phyloP scores from a whole-genome alignment of 2,329 filamentous ascomycete genomes.

The Cladophialophora chaetospira region DNA sequence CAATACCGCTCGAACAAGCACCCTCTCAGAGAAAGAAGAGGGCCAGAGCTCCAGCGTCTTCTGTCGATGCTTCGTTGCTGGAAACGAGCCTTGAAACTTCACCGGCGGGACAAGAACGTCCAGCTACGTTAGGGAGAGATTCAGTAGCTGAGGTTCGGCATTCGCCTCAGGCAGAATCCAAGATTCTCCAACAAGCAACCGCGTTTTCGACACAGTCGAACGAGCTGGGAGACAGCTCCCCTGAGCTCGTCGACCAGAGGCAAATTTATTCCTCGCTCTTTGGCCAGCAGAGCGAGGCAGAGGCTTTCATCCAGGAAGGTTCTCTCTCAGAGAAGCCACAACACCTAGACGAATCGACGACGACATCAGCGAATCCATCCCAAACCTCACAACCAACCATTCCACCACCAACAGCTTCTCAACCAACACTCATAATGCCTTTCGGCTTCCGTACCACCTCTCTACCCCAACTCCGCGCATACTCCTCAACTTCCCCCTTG shows the following conservation, averaged over 20 bases:
- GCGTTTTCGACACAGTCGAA: conserved; percentile 15
- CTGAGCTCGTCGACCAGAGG: conserved; percentile 1
- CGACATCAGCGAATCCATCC: neutral
- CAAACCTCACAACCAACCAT: too few relatives aligned
- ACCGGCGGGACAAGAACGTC: neutral
- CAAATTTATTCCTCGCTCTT: too few relatives aligned
- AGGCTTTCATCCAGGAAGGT: too few relatives aligned
- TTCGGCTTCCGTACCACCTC: neutral
- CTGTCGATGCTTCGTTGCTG: neutral
- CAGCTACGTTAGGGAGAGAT: neutral
- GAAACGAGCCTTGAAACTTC: neutral
- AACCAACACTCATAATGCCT: neutral
- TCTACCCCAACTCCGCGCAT: neutral
- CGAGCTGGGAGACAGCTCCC: conserved; percentile 3
- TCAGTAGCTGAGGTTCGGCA: neutral
- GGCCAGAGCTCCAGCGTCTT: neutral
- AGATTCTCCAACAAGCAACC: conserved; percentile 21
- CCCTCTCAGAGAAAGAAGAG: too few relatives aligned
- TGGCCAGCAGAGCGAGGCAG: too few relatives aligned
- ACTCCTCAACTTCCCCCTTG: neutral
- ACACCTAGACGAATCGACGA: too few relatives aligned
- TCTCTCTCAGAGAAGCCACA: conserved; percentile 16
- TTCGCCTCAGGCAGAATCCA: too few relatives aligned
- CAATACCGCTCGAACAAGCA: too few relatives aligned
- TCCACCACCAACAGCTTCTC: neutral